phyloP scores from a whole-genome alignment of 2,329 filamentous ascomycete genomes.

The Aspergillus neotritici region DNA sequence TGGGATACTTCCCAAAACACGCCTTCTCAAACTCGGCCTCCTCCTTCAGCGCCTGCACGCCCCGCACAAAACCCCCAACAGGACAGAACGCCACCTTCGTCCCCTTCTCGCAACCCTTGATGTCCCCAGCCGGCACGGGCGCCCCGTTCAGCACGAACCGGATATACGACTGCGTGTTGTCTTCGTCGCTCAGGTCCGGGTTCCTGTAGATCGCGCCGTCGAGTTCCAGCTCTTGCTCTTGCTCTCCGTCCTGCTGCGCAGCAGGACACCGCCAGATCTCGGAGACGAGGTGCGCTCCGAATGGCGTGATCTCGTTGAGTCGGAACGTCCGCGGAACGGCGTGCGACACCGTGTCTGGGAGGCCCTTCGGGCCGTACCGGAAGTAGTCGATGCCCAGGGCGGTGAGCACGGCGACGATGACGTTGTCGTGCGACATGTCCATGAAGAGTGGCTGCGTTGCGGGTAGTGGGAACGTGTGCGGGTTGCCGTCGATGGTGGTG shows the following conservation, averaged over 20 bases:
- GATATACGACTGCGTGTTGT: conserved; percentile 21
- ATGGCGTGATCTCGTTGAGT: conserved; percentile 50
- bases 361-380: conserved; percentile 23
- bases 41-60: conserved; percentile 19
- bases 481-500: conserved; percentile 44
- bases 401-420: conserved; percentile 46
- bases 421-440: conserved; percentile 52
- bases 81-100: conserved; percentile 26
- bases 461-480: conserved; percentile 42
- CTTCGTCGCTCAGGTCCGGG: conserved; percentile 13
- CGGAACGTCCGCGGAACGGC: conserved; percentile 46
- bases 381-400: conserved; percentile 54
- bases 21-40: conserved; percentile 26
- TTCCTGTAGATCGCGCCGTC: conserved; percentile 31
- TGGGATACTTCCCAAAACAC: conserved; percentile 25
- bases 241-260: no score
- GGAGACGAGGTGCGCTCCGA: conserved; percentile 50
- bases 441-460: conserved; percentile 43
- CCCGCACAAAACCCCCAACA: conserved; percentile 22
- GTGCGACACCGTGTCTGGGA: conserved; percentile 24
- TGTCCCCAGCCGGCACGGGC: conserved; percentile 24
- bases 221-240: conserved; percentile 30
- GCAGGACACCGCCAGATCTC: conserved; percentile 51
- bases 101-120: conserved; percentile 20
- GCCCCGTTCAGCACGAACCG: conserved; percentile 29